Evolutionary conservation across 169 alveolate genomes (phyloP).

Genomic region (Cryptosporidium muris): DNA sequence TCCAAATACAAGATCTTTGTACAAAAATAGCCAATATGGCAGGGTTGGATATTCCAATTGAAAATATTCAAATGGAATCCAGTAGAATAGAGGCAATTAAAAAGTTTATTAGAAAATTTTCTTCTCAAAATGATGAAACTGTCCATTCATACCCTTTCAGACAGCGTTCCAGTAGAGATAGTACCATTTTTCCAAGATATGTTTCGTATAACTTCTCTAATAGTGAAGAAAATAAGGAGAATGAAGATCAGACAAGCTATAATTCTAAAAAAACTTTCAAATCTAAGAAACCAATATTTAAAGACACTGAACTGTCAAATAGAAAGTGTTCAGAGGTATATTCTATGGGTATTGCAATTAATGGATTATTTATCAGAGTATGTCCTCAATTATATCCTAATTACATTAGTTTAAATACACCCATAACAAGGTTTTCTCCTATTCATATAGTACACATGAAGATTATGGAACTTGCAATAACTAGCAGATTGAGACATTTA

Average conservation of each 20-base stretch:
- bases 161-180: no score
- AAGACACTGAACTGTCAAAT: slow-evolving; percentile 3
- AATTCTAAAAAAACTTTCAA: slow-evolving; percentile 1
- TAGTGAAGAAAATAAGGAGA: not conserved
- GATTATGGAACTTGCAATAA: slow-evolving; percentile 30
- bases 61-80: not conserved
- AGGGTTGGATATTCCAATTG: no score
- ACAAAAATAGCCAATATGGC: no score
- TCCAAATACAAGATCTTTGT: no score
- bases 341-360: slow-evolving; percentile 42
- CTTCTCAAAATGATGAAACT: slow-evolving; percentile 8
- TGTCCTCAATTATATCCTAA: slow-evolving; percentile 58
- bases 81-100: not conserved
- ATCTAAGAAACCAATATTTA: slow-evolving; percentile 22
- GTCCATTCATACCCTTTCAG: not conserved
- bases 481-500: slow-evolving; percentile 50
- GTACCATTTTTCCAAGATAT: slow-evolving; percentile 1
- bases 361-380: slow-evolving; percentile 49
- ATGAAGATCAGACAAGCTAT: not conserved
- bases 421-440: slow-evolving; percentile 30
- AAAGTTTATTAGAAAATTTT: slow-evolving; percentile 16
- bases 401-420: slow-evolving; percentile 17
- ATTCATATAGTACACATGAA: slow-evolving; percentile 46
- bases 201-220: slow-evolving; percentile 11
- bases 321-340: slow-evolving; percentile 22